A percentile compares a stretch with the other conserved stretches of the same genome.
phyloP scores from a whole-genome alignment of 345 rosid genomes.

The Combretum micranthum region DNA sequence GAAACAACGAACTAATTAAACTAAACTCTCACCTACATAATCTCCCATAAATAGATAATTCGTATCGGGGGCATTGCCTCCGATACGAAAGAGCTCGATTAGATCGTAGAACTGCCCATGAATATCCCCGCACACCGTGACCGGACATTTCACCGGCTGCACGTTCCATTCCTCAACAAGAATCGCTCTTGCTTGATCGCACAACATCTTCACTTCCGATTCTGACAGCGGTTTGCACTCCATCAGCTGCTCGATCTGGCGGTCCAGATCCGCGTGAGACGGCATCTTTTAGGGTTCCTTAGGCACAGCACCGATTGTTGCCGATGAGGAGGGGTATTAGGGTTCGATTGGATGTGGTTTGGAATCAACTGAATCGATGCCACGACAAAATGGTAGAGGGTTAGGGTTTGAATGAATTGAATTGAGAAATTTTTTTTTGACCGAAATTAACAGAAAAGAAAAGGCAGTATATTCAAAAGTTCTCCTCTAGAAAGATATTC shows the following conservation, averaged over 20 bases:
- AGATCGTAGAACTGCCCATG: constrained; percentile 99
- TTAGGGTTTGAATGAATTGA: constrained; percentile 12
- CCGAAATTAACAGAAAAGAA: no score
- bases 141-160: constrained; percentile 99
- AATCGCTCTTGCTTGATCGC: constrained; percentile 95
- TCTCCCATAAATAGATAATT: constrained; percentile 99
- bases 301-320: neutral
- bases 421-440: no score
- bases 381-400: neutral
- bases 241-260: constrained; percentile 97
- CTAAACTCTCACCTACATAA: constrained; percentile 69
- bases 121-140: constrained; percentile 97
- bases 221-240: constrained; percentile 91
- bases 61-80: constrained; percentile 94
- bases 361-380: constrained; percentile 6
- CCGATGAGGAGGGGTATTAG: neutral
- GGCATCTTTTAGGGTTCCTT: constrained; percentile 40
- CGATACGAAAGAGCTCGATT: constrained; percentile 87
- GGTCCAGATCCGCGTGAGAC: constrained; percentile 92
- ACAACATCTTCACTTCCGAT: constrained; percentile 81
- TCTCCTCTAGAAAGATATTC: no score
- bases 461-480: no score
- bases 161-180: constrained; percentile 99
- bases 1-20: neutral
- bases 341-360: constrained; percentile 3